phyloP scores from a whole-genome alignment of 2,329 filamentous ascomycete genomes.

The Phaeophleospora eucalypticola region DNA sequence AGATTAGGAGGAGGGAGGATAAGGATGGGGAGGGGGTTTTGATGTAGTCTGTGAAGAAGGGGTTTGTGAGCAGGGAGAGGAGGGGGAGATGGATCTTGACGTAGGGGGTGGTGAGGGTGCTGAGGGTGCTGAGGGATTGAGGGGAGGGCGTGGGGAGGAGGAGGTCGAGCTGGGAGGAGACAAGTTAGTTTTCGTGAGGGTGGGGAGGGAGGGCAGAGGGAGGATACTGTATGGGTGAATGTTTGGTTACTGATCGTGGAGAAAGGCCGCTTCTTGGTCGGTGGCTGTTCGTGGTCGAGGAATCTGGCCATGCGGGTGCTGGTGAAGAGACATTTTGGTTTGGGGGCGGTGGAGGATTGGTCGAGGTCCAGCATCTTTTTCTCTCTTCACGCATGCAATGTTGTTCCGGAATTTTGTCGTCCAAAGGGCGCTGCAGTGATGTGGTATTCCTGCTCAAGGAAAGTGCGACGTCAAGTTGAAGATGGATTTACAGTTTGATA shows the following conservation, averaged over 20 bases:
- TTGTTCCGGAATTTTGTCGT: background rate
- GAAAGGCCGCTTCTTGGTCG: slow-evolving; percentile 73
- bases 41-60: slow-evolving; percentile 81
- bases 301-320: slow-evolving; percentile 63
- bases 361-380: slow-evolving; percentile 15
- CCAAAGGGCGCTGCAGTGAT: background rate
- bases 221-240: slow-evolving; percentile 61
- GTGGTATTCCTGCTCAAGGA: no score
- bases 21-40: slow-evolving; percentile 57
- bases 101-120: slow-evolving; percentile 46
- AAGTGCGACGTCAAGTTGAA: no score
- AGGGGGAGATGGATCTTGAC: slow-evolving; percentile 69
- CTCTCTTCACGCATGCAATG: no score
- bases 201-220: background rate
- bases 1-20: slow-evolving; percentile 65
- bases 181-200: background rate
- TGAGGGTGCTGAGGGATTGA: slow-evolving; percentile 5
- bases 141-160: slow-evolving; percentile 54
- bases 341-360: slow-evolving; percentile 14
- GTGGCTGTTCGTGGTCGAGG: slow-evolving; percentile 65
- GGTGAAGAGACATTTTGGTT: slow-evolving; percentile 67
- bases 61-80: slow-evolving; percentile 64
- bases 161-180: slow-evolving; percentile 55
- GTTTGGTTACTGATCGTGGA: slow-evolving; percentile 59
- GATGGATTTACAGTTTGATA: background rate